These are phyloP conservation scores for Musa acuminata DNA, from an alignment of 176 grass and related monocot genomes.

Conservation along the genomic window DNA sequence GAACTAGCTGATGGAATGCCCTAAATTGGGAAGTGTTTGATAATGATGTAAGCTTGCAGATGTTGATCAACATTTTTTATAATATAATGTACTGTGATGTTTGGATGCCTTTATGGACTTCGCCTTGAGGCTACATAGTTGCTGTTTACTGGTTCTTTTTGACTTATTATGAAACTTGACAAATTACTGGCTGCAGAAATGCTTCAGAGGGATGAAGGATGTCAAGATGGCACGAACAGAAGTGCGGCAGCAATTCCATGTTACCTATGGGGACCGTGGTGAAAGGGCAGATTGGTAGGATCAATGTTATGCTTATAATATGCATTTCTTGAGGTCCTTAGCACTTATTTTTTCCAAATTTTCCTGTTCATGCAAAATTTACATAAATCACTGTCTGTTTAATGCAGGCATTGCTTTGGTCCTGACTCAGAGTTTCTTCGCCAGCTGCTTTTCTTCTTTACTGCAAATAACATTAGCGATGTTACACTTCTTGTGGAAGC, in stretches of 20 bases:
- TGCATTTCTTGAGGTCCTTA: slow-evolving; percentile 3
- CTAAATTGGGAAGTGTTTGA: no score
- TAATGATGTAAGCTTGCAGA: not conserved
- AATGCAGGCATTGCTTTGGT: slow-evolving; percentile 58
- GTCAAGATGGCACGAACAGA: slow-evolving; percentile 44
- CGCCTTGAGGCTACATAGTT: not conserved
- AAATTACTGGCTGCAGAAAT: slow-evolving; percentile 93
- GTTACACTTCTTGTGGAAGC: slow-evolving; percentile 59
- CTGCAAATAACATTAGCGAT: slow-evolving; percentile 57
- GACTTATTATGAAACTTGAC: slow-evolving; percentile 29
- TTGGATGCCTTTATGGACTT: not conserved
- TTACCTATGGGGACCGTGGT: slow-evolving; percentile 61
- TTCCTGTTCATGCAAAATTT: slow-evolving; percentile 14
- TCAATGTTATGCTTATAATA: slow-evolving; percentile 2
- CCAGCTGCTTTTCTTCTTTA: slow-evolving; percentile 92
- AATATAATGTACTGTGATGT: not conserved
- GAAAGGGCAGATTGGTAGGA: slow-evolving; percentile 63
- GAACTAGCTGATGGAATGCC: not conserved
- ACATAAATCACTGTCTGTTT: slow-evolving; percentile 34
- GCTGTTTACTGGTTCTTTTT: no score
- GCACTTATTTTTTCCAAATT: slow-evolving; percentile 9
- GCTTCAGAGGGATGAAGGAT: slow-evolving; percentile 87
- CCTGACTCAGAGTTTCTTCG: slow-evolving; percentile 75
- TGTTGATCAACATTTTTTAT: not conserved
- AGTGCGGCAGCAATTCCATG: slow-evolving; percentile 52